These are phyloP conservation scores for Wickerhamiella lipophila DNA, from an alignment of 805 yeast species.

Conservation along the genomic window DNA sequence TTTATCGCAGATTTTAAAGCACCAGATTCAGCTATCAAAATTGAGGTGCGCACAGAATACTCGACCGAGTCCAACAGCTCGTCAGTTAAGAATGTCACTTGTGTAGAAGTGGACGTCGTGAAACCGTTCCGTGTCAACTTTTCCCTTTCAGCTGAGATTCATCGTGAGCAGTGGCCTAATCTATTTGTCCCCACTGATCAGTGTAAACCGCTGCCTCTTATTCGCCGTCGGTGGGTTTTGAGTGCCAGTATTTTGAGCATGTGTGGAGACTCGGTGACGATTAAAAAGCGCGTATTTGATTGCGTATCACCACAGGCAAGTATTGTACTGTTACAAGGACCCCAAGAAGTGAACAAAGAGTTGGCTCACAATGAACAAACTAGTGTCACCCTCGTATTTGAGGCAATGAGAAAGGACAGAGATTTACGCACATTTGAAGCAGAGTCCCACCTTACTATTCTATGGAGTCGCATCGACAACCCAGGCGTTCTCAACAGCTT, in stretches of 20 bases:
- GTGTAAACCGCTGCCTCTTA: slow-evolving; percentile 23
- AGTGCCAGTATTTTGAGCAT: slow-evolving; percentile 23
- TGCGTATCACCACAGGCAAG: background rate
- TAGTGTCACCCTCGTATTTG: slow-evolving; percentile 4
- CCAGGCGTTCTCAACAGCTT: slow-evolving; percentile 17
- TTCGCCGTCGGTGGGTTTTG: slow-evolving; percentile 28
- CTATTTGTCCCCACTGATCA: slow-evolving; percentile 25
- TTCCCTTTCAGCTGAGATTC: slow-evolving; percentile 27
- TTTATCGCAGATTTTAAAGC: slow-evolving; percentile 6
- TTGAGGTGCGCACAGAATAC: slow-evolving; percentile 14
- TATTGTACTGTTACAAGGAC: background rate
- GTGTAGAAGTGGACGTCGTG: slow-evolving; percentile 24
- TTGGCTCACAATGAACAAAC: slow-evolving; percentile 11
- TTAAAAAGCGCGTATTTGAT: background rate
- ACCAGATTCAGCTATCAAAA: slow-evolving; percentile 14
- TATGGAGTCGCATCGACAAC: slow-evolving; percentile 24
- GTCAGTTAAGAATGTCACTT: slow-evolving; percentile 22
- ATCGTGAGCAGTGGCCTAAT: slow-evolving; percentile 29
- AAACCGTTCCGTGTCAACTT: slow-evolving; percentile 30
- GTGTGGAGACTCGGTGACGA: slow-evolving; percentile 15
- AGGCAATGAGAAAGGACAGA: slow-evolving; percentile 11
- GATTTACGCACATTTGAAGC: slow-evolving; percentile 19
- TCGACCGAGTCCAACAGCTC: slow-evolving; percentile 21
- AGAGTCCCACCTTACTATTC: slow-evolving; percentile 23
- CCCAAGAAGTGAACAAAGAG: background rate